Conservation (phyloP, 2,329 filamentous ascomycete species). For the Aspergillus neotritici region DNA sequence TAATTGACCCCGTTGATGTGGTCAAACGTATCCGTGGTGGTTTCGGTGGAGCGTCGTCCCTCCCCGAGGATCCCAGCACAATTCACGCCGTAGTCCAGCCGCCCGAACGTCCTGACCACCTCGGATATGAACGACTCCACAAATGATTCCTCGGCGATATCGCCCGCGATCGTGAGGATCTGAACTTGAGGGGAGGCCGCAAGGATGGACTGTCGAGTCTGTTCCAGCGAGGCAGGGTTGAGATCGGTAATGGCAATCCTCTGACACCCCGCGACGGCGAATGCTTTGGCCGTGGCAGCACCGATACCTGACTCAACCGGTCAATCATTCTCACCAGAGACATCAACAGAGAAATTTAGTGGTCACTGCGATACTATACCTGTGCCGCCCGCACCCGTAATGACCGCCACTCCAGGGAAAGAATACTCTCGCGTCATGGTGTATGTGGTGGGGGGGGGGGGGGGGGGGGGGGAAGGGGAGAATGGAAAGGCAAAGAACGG, state of each 20-base stretch:
- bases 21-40: constrained; percentile 47
- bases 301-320: constrained; percentile 46
- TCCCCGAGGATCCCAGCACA: constrained; percentile 47
- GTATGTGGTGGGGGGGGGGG: background rate
- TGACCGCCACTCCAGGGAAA: constrained; percentile 44
- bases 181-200: constrained; percentile 30
- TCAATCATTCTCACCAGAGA: background rate
- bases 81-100: constrained; percentile 54
- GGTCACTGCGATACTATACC: constrained; percentile 24
- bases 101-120: constrained; percentile 35
- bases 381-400: constrained; percentile 47
- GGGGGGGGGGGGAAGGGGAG: no score
- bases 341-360: background rate
- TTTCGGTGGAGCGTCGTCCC: constrained; percentile 36
- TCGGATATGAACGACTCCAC: constrained; percentile 30
- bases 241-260: constrained; percentile 53
- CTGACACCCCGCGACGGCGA: constrained; percentile 47
- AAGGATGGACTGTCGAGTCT: constrained; percentile 23
- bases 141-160: constrained; percentile 47
- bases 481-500: no score
- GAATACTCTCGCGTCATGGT: constrained; percentile 9
- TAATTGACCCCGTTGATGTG: constrained; percentile 53
- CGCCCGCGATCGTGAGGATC: constrained; percentile 37
- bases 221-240: constrained; percentile 36
- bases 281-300: constrained; percentile 48